Conservation (phyloP, 1,284 basidiomycete species). For the Tilletia indica region DNA sequence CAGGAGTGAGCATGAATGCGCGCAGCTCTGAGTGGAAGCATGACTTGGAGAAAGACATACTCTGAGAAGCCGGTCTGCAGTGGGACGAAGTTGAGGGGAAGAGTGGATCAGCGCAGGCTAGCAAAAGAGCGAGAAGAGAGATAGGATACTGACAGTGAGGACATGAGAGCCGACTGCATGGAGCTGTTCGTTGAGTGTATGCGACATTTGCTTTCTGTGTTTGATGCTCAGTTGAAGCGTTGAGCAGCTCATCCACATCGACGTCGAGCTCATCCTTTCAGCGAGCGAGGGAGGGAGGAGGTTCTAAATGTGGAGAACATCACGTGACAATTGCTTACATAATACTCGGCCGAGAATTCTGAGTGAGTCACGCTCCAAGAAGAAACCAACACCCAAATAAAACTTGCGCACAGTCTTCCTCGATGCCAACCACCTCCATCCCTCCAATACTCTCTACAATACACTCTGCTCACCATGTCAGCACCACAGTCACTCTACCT, state of each 20-base stretch:
- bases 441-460: background rate
- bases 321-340: too few relatives aligned
- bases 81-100: background rate
- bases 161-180: background rate
- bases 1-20: too few relatives aligned
- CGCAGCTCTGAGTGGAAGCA: too few relatives aligned
- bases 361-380: conserved; percentile 12
- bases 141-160: background rate
- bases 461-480: background rate
- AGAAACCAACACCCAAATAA: conserved; percentile 10
- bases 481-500: conserved; percentile 48
- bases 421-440: background rate
- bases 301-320: too few relatives aligned
- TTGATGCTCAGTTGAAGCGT: too few relatives aligned
- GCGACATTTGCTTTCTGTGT: too few relatives aligned
- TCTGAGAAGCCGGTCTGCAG: background rate
- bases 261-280: too few relatives aligned
- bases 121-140: background rate
- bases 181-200: background rate
- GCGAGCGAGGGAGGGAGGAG: too few relatives aligned
- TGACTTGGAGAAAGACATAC: too few relatives aligned
- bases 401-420: background rate
- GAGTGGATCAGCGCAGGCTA: background rate
- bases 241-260: too few relatives aligned
- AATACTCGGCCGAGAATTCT: too few relatives aligned